Evolutionary conservation across 345 rosid genomes (phyloP).

Genomic region (Camelina laxa): DNA sequence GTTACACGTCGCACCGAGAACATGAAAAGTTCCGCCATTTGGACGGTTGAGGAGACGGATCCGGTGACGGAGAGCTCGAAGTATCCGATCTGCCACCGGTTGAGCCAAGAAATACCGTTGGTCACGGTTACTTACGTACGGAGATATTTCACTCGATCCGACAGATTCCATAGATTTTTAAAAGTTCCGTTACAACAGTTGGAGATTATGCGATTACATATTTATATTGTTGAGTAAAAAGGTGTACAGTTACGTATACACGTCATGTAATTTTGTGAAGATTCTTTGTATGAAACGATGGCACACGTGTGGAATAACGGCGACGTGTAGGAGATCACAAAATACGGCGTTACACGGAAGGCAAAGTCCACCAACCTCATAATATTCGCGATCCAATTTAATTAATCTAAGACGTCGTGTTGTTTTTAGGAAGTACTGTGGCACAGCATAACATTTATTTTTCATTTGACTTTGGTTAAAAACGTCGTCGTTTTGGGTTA

Average conservation of each 20-base stretch:
- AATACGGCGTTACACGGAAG: conserved; percentile 40
- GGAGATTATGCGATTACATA: conserved; percentile 11
- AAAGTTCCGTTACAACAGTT: conserved; percentile 15
- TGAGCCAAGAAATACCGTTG: conserved; percentile 46
- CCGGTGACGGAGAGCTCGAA: conserved; percentile 71
- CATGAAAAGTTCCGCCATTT: conserved; percentile 55
- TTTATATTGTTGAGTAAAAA: conserved; percentile 17
- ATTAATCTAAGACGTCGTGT: conserved; percentile 8
- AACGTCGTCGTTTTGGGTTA: conserved; percentile 25
- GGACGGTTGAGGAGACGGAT: conserved; percentile 73
- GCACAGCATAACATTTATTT: conserved; percentile 12
- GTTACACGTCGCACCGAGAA: conserved; percentile 86
- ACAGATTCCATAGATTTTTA: conserved; percentile 55
- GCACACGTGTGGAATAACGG: conserved; percentile 63
- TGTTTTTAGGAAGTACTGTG: neutral
- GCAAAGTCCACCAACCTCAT: neutral
- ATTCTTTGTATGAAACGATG: conserved; percentile 53
- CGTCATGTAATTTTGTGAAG: conserved; percentile 37
- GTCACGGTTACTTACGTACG: conserved; percentile 27
- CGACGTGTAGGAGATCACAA: conserved; percentile 40
- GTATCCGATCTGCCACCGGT: conserved; percentile 62
- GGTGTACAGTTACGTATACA: conserved; percentile 28
- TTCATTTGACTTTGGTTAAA: neutral
- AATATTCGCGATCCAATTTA: neutral
- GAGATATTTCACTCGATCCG: conserved; percentile 48